Percentiles rank a stretch among this genome's conserved stretches.
phyloP scores from a whole-genome alignment of 495 filamentous ascomycete species.

The Hypoxylon subgilvum region DNA sequence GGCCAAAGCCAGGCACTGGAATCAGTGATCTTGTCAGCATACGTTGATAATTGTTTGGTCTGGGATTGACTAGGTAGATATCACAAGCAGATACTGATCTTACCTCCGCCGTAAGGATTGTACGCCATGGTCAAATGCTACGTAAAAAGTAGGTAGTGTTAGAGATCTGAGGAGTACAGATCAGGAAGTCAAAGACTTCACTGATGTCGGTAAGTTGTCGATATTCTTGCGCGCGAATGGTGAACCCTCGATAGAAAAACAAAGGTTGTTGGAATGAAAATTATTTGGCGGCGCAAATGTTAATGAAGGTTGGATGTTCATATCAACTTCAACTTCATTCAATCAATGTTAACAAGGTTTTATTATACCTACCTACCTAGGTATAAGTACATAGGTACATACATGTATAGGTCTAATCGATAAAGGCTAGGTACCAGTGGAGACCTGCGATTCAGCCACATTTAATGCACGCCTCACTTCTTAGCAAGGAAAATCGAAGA shows the following conservation, averaged over 20 bases:
- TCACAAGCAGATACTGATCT: no score
- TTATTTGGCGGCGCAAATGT: slow-evolving; percentile 10
- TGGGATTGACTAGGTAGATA: background rate
- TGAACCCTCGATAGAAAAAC: background rate
- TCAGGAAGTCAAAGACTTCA: background rate
- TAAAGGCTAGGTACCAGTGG: no score
- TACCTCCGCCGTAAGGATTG: slow-evolving; percentile 77
- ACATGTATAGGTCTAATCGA: no score
- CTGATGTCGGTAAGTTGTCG: background rate
- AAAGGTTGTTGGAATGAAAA: slow-evolving; percentile 11
- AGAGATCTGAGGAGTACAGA: background rate
- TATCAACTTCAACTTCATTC: no score
- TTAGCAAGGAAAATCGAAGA: no score
- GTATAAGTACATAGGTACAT: no score
- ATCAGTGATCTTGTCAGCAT: slow-evolving; percentile 13
- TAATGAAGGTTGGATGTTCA: slow-evolving; percentile 1
- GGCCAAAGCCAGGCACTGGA: slow-evolving; percentile 65
- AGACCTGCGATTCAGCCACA: no score
- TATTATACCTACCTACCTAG: background rate
- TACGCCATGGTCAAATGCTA: slow-evolving; percentile 62
- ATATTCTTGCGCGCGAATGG: slow-evolving; percentile 4
- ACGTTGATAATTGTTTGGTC: no score
- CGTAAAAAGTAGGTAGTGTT: background rate
- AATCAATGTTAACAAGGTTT: slow-evolving; percentile 22
- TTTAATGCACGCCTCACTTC: no score